Base-by-base conservation (phyloP, 2,329 filamentous ascomycete genomes). In the Penicillium expansum region DNA sequence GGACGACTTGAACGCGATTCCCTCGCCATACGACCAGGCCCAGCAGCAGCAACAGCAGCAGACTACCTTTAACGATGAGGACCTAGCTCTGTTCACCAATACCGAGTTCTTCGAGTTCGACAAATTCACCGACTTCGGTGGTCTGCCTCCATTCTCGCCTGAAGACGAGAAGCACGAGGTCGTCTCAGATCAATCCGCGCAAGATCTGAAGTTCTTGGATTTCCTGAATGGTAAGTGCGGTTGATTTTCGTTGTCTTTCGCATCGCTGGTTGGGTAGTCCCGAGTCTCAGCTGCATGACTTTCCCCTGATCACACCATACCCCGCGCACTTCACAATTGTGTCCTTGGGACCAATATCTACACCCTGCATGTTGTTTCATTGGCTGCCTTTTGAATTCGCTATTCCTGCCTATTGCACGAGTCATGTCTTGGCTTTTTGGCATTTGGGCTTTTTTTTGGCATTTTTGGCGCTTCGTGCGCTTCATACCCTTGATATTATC, bases 61-160 rank as follows among this genome's bases (percentile, higher is more conserved):
- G 59, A 84, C 88, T 52, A 76, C 80, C 50, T 83, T 87, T 74
- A 82, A 82, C 66, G 87, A 90, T 66, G 85, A 88, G 58, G 87
- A 92, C 62, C 79, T 93, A 49, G 86, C 87, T 50, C 82, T 92
- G 68, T 94, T 92, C 77, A 91, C 89, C 56, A 92, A 93, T 75
- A 86, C 88, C 44, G 85, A 90, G 65, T 93, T 93, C 74, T 89
- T 89, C 72, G 89, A 92, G 68, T 90, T 88, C 71, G 90, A 92
- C 71, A 71, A 73, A 37, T 71, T 75, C 47, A 68, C 62, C 30
- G 67, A 69, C 54, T 56, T 76, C 6, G 18, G 24, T 56, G 66
- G 65, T 53, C 62, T 76, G 47, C 71, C 72, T 30, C 49, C 68
- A 9, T 71, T 73, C 59, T 67, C 72, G 33, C 59, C 66, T 30